Evolutionary conservation across 352 stramenopile genomes (phyloP).

Genomic region (Pseudoperonospora humuli): DNA sequence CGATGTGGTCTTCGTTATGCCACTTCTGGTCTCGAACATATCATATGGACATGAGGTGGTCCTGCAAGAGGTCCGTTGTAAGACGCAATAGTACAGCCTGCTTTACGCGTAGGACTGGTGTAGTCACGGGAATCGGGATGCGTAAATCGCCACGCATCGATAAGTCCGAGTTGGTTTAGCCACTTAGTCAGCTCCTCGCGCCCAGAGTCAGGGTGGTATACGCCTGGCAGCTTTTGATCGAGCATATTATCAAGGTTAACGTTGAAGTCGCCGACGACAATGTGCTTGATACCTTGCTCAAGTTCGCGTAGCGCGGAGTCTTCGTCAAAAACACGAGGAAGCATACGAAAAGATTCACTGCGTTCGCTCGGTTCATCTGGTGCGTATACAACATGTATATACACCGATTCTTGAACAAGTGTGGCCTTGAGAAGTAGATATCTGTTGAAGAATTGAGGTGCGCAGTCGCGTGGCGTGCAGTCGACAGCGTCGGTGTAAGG

Average conservation of each 20-base stretch:
- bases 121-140: slow-evolving; percentile 3
- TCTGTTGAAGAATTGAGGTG: not conserved
- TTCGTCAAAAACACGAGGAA: slow-evolving; percentile 1
- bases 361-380: slow-evolving; percentile 3
- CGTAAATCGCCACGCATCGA: slow-evolving; percentile 10
- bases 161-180: slow-evolving; percentile 1
- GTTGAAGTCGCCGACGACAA: not conserved
- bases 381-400: slow-evolving; percentile 11
- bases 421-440: slow-evolving; percentile 11
- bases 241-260: not conserved
- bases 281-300: not conserved
- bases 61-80: slow-evolving; percentile 4
- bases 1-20: slow-evolving; percentile 11
- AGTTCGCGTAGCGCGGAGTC: not conserved
- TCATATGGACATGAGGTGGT: slow-evolving; percentile 1
- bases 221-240: not conserved
- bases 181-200: slow-evolving; percentile 6
- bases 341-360: not conserved
- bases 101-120: slow-evolving; percentile 5
- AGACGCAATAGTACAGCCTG: slow-evolving; percentile 14
- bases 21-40: slow-evolving; percentile 10
- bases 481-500: too few relatives aligned
- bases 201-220: not conserved
- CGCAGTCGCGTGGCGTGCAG: too few relatives aligned
- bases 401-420: not conserved